These are phyloP conservation scores for Tetratostichococcus sp. DNA, from an alignment of 139 green algal genomes.

Conservation along the genomic window DNA sequence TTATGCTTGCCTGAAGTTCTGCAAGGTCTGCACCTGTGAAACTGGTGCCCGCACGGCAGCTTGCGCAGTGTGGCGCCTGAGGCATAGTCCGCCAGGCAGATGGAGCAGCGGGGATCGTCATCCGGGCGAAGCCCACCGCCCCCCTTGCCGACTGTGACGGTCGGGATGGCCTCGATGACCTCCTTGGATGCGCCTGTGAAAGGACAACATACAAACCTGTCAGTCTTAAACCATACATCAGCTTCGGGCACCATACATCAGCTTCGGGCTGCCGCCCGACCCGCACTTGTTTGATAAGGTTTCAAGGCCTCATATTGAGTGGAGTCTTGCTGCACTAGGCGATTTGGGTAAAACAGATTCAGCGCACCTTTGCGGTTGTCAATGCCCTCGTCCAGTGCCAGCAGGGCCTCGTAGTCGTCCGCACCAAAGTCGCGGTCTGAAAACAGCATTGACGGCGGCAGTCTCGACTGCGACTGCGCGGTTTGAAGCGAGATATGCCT, in stretches of 20 bases:
- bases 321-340: too few relatives aligned
- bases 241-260: too few relatives aligned
- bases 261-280: too few relatives aligned
- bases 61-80: constrained; percentile 13
- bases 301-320: too few relatives aligned
- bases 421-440: constrained; percentile 34
- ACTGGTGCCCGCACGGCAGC: constrained; percentile 29
- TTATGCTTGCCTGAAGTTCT: too few relatives aligned
- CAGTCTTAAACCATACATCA: too few relatives aligned
- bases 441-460: constrained; percentile 28
- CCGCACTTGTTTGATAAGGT: too few relatives aligned
- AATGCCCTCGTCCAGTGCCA: constrained; percentile 30
- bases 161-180: constrained; percentile 19
- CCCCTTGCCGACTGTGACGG: not conserved
- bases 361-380: constrained; percentile 24
- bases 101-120: constrained; percentile 18
- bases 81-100: constrained; percentile 34
- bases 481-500: too few relatives aligned
- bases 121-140: not conserved
- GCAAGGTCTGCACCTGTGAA: constrained; percentile 12
- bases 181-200: constrained; percentile 10
- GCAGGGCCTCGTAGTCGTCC: constrained; percentile 34
- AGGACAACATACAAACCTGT: too few relatives aligned
- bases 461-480: not conserved
- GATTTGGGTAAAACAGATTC: too few relatives aligned